These are phyloP conservation scores for Brassica napus DNA, from an alignment of 345 rosid genomes.

Conservation along the genomic window DNA sequence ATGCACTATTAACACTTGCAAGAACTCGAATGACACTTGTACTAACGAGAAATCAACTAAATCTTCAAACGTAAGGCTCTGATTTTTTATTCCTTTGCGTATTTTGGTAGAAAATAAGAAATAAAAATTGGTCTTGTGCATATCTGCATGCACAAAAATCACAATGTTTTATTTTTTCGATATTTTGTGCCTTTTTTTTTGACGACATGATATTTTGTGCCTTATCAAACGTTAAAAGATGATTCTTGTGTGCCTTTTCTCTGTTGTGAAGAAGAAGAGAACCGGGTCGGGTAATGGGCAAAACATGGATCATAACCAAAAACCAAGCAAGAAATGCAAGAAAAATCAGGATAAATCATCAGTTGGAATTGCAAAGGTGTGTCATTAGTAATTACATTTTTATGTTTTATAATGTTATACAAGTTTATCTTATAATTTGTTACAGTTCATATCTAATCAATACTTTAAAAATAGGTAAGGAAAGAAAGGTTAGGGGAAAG, in stretches of 20 bases:
- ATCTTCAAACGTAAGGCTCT: conserved; percentile 30
- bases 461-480: conserved; percentile 44
- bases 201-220: background rate
- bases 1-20: conserved; percentile 28
- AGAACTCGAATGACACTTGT: conserved; percentile 21
- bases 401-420: background rate
- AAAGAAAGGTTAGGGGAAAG: conserved; percentile 83
- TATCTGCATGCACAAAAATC: conserved; percentile 19
- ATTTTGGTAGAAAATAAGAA: background rate
- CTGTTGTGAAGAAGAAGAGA: conserved; percentile 53
- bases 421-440: background rate
- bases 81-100: background rate
- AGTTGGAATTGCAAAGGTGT: conserved; percentile 53
- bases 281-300: conserved; percentile 39
- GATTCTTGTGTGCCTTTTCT: background rate
- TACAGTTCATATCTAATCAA: background rate
- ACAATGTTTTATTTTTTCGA: background rate
- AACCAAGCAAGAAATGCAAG: conserved; percentile 50
- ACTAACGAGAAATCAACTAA: conserved; percentile 10
- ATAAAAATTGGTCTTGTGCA: background rate
- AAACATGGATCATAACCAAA: conserved; percentile 34
- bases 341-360: conserved; percentile 51
- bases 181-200: background rate
- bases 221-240: background rate
- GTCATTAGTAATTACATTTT: background rate